Evolutionary conservation across 192 early-diverging fungal genomes (phyloP), one percentile per base, ranked within the genome.

Genomic region (Dispira parvispora): DNA sequence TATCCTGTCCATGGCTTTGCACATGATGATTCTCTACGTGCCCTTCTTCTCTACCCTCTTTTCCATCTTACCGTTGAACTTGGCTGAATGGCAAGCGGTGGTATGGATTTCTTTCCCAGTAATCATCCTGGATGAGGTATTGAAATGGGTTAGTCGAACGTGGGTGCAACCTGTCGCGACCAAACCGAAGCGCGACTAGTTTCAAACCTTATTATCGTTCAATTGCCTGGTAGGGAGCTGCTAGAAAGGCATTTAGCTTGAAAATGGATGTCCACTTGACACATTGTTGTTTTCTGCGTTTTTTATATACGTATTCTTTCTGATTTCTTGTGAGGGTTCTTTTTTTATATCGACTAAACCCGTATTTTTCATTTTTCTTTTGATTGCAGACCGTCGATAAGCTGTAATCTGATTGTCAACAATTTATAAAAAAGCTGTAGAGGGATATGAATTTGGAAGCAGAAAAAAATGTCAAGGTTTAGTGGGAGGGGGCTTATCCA

Each of bases 11-110:
- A 96, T 99, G 89, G 75, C 71, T 11, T 76, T 99, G 65, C 94
- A 99, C 77, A 88, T 96, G 65, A 84, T 89, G 73, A 96, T 99
- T 67, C 83, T 99, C 38, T 97, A 99, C 67, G 87, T 97, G 46
- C 96, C 96, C 50, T 91, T 97, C 82, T 93, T 99, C 71, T 81
- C 87, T 68, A 74, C 81, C 42, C 72, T 99, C 58, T 99, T 99
- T 73, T 81, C 80, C 64, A 96, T 99, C 58, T 80, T 88, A 12
- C 89, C 90, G 27, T 78, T 99, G 52, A 91, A 91, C 64, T 56
- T 47, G 25, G 78, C 77, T 11, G 96, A 99, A 76, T 99, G 96
- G 96, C 77, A 78, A 69, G 87, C 86, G 26, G 92, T 99, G 18
- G 49, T 96, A 43, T 76, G 73, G 68, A 95, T 96, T 56, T 96